phyloP scores from a whole-genome alignment of 352 stramenopile genomes.

The Pythium chondricola region DNA sequence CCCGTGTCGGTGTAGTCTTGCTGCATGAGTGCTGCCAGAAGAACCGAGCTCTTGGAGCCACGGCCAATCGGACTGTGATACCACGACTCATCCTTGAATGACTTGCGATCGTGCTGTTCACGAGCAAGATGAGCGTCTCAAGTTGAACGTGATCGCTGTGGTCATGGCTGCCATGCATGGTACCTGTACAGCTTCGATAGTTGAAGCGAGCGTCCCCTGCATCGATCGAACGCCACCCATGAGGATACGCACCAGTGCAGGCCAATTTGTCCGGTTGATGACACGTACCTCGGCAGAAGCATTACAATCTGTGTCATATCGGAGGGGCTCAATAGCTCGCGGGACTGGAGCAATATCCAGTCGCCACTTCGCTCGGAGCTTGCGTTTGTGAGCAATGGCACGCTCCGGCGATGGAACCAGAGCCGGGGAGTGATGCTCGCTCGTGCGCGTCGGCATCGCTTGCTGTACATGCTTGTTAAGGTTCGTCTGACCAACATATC shows the following conservation, averaged over 20 bases:
- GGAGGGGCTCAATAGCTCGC: background rate
- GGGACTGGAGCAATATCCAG: slow-evolving; percentile 12
- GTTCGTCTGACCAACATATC: slow-evolving; percentile 19
- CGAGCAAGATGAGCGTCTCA: too few species aligned
- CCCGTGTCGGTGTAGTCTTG: slow-evolving; percentile 30
- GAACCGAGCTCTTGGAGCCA: slow-evolving; percentile 40
- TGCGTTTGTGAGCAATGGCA: slow-evolving; percentile 1
- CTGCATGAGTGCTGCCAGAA: slow-evolving; percentile 36
- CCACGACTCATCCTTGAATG: slow-evolving; percentile 57
- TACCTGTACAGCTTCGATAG: slow-evolving; percentile 17
- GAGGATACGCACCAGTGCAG: background rate
- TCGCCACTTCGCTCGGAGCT: slow-evolving; percentile 7
- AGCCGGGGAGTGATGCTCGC: background rate
- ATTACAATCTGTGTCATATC: background rate
- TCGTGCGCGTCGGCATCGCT: background rate
- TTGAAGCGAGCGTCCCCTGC: slow-evolving; percentile 2
- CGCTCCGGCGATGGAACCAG: background rate
- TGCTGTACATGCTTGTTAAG: slow-evolving; percentile 6
- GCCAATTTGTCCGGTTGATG: background rate
- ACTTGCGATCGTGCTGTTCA: slow-evolving; percentile 31
- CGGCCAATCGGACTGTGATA: slow-evolving; percentile 40
- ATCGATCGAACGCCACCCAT: background rate
- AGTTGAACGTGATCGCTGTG: too few species aligned
- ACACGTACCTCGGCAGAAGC: background rate
- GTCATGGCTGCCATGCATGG: background rate